Percentiles rank a stretch among this genome's conserved stretches.
phyloP scores from a whole-genome alignment of 148 eudicot genomes.

The Cornus controversa region DNA sequence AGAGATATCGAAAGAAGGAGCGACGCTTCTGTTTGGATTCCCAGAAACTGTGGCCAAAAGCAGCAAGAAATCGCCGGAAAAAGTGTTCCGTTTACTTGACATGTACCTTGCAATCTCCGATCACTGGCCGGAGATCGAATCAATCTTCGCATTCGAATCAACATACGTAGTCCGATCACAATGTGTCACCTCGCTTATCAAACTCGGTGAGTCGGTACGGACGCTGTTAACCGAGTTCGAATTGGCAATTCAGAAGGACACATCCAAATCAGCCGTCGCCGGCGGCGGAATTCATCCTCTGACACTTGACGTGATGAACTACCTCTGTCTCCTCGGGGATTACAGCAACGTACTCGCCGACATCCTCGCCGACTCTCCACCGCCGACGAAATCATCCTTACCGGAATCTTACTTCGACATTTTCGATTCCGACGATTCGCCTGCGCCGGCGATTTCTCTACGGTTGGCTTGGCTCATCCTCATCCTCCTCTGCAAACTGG shows the following conservation, averaged over 20 bases:
- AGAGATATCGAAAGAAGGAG: conserved; percentile 42
- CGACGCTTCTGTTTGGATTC: conserved; percentile 35
- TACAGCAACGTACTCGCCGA: conserved; percentile 42
- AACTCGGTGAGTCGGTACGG: conserved; percentile 43
- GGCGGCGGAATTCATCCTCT: conserved; percentile 64
- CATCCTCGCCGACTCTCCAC: conserved; percentile 42
- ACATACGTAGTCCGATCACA: conserved; percentile 36
- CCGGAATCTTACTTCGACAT: conserved; percentile 50
- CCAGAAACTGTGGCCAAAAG: conserved; percentile 37
- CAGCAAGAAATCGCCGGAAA: conserved; percentile 48
- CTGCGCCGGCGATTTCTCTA: conserved; percentile 28
- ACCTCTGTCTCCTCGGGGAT: conserved; percentile 44
- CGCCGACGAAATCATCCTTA: conserved; percentile 28
- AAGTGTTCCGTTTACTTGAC: conserved; percentile 55
- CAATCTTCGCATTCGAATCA: conserved; percentile 52
- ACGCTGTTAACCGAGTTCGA: conserved; percentile 52
- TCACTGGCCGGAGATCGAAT: conserved; percentile 40
- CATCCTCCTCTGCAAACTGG: conserved; percentile 62
- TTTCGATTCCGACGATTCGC: conserved; percentile 29
- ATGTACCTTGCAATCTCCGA: conserved; percentile 52
- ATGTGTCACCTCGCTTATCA: conserved; percentile 29
- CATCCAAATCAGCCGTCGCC: conserved; percentile 30
- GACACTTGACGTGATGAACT: conserved; percentile 54
- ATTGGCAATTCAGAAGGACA: conserved; percentile 43
- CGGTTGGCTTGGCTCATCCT: conserved; percentile 66